A percentile compares a stretch with the other conserved stretches of the same genome.
Evolutionary conservation across 2,329 filamentous ascomycete genomes (phyloP).

Genomic region (Microthyrium microscopicum): DNA sequence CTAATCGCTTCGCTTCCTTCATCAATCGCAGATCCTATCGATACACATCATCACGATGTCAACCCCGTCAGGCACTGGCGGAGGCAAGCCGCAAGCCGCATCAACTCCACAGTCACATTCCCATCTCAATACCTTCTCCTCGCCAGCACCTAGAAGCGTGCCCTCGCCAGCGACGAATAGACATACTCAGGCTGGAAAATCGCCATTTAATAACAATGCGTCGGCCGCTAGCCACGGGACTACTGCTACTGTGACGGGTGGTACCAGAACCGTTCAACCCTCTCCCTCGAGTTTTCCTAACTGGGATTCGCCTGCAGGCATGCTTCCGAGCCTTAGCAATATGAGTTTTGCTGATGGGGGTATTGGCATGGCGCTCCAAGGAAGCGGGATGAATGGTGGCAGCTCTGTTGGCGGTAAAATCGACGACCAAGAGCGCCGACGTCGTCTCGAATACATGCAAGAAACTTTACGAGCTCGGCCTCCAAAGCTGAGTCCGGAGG

Average conservation of each 20-base stretch:
- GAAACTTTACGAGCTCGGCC: conserved; percentile 50
- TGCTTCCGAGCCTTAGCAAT: conserved; percentile 21
- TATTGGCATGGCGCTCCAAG: conserved; percentile 24
- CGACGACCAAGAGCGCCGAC: conserved; percentile 36
- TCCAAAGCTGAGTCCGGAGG: conserved; percentile 56
- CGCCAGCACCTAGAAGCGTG: conserved; percentile 25
- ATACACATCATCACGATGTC: too few relatives aligned
- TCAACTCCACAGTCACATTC: conserved; percentile 19
- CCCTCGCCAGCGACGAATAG: conserved; percentile 15
- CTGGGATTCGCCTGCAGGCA: conserved; percentile 25
- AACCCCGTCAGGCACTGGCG: too few relatives aligned
- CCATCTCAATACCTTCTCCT: conserved; percentile 21
- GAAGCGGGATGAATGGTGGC: conserved; percentile 23
- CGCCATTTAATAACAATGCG: conserved; percentile 19
- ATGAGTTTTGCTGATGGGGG: conserved; percentile 15
- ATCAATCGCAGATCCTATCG: too few relatives aligned
- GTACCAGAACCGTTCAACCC: conserved; percentile 11
- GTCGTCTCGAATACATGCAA: conserved; percentile 43
- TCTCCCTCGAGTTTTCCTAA: conserved; percentile 15
- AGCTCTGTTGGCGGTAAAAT: conserved; percentile 9
- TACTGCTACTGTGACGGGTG: conserved; percentile 6
- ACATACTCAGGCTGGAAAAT: conserved; percentile 20
- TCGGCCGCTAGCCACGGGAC: conserved; percentile 8
- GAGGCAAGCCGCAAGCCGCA: conserved; percentile 10
- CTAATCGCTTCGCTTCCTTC: too few relatives aligned